These are phyloP conservation scores for Sugiyamaella smithiae DNA, from an alignment of 805 yeast genomes.

Conservation along the genomic window DNA sequence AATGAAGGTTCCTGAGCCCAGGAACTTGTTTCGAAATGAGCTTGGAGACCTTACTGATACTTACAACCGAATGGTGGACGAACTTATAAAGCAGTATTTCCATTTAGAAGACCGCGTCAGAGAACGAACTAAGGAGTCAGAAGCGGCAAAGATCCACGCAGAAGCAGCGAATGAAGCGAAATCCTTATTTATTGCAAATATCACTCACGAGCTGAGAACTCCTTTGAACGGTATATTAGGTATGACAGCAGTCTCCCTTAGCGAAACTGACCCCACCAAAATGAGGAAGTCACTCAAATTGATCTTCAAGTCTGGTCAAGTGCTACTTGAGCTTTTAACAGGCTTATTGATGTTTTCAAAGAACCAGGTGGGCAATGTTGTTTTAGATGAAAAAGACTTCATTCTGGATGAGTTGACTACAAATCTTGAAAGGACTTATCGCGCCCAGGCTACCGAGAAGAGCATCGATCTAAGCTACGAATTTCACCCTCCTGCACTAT, in stretches of 20 bases:
- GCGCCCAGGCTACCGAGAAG: slow-evolving; percentile 51
- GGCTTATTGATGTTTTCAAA: slow-evolving; percentile 87
- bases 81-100: slow-evolving; percentile 76
- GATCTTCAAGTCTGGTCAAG: slow-evolving; percentile 85
- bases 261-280: slow-evolving; percentile 64
- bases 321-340: slow-evolving; percentile 81
- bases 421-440: slow-evolving; percentile 78
- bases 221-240: slow-evolving; percentile 96
- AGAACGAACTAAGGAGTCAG: slow-evolving; percentile 82
- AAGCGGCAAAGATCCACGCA: slow-evolving; percentile 42
- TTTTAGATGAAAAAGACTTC: slow-evolving; percentile 75
- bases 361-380: slow-evolving; percentile 80
- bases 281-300: slow-evolving; percentile 71
- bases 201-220: slow-evolving; percentile 89
- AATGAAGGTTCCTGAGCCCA: slow-evolving; percentile 15
- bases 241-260: slow-evolving; percentile 91
- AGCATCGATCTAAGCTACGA: slow-evolving; percentile 64
- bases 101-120: slow-evolving; percentile 85
- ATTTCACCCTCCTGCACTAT: slow-evolving; percentile 48
- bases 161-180: slow-evolving; percentile 89
- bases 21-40: slow-evolving; percentile 54
- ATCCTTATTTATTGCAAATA: slow-evolving; percentile 89
- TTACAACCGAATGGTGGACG: slow-evolving; percentile 88
- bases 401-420: slow-evolving; percentile 69
- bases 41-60: slow-evolving; percentile 83